Base-by-base conservation (phyloP, 1,284 basidiomycete species). In the Trametes pubescens region DNA sequence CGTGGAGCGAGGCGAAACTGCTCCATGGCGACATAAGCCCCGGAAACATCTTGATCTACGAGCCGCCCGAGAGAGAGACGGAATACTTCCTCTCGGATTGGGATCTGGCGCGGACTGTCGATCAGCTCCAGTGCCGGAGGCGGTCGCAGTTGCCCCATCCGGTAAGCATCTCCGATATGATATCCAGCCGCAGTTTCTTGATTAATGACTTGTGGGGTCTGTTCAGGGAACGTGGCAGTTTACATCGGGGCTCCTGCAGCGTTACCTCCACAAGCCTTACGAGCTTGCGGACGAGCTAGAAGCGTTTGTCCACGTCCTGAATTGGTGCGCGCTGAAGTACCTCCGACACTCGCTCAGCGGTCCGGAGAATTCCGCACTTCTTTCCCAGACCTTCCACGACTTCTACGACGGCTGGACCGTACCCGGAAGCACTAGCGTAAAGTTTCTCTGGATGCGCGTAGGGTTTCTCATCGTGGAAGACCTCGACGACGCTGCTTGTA, bases 221-320 rank as follows among this genome's bases (percentile, higher is more conserved):
- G 14, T n/a, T 16, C 10, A 43, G 40, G 40, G 40, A 7, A 43
- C 40, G 18, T 43, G 40, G 40, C 40, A 43, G 40, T 18, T 7
- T 16, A 18, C 18, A 16, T 43, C 40, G 14, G 40, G 14, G 14
- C 6, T 16, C 16, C 40, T 43, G 16, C 52, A 59, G 7, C n/a
- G 13, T n/a, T 57, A 43, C 22, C 67, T 65, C 0, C 18, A 37
- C 11, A 65, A 61, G 26, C 59, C 62, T 0, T 55, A 63, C 47
- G 40, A 52, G 21, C 22, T 61, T 18, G 59, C 61, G 13, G 67
- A 69, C 46, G 67, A 69, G 24, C 46, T 66, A 4, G 67, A 66
- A 46, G 63, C 65, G 1, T 64, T 66, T 26, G 32, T 65, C 3
- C 65, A 66, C n/a, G 44, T 56, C 14, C 49, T 61, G 14, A 40